phyloP scores from a whole-genome alignment of 1,284 basidiomycete species.

The Fomes fomentarius region DNA sequence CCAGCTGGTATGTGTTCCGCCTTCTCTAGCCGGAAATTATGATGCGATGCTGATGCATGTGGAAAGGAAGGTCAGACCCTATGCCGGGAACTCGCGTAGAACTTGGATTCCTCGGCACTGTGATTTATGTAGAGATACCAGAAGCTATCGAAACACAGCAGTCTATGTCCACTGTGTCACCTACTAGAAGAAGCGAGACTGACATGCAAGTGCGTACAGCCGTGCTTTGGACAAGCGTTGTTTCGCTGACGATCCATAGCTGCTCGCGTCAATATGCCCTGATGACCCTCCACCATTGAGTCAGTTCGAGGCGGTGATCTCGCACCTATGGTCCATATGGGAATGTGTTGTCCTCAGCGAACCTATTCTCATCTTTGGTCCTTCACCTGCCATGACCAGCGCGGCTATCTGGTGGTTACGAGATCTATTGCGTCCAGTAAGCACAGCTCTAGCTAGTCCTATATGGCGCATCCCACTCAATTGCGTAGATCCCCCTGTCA shows the following conservation, averaged over 20 bases:
- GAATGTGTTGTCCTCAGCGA: conserved; percentile 89
- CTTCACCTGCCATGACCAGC: conserved; percentile 80
- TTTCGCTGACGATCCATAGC: conserved; percentile 45
- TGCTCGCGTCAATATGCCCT: conserved; percentile 78
- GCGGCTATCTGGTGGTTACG: conserved; percentile 91
- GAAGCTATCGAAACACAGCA: conserved; percentile 74
- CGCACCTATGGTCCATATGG: conserved; percentile 93
- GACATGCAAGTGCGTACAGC: conserved; percentile 23
- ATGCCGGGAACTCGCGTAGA: conserved; percentile 65
- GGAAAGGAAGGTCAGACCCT: conserved; percentile 74
- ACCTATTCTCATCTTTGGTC: conserved; percentile 85
- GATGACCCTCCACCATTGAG: conserved; percentile 70
- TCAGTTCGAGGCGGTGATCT: conserved; percentile 76
- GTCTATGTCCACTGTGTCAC: conserved; percentile 37
- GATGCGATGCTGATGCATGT: conserved; percentile 13
- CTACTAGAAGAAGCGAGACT: conserved; percentile 16
- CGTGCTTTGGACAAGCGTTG: neutral
- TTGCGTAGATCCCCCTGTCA: conserved; percentile 74
- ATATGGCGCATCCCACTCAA: neutral
- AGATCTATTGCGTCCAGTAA: conserved; percentile 85
- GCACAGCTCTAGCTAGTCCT: conserved; percentile 25
- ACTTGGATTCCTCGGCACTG: conserved; percentile 80
- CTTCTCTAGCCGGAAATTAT: conserved; percentile 5
- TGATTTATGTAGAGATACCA: conserved; percentile 76
- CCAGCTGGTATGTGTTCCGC: conserved; percentile 69